These are phyloP conservation scores for Cladorrhinum sp. DNA, from an alignment of 2,329 filamentous ascomycete species.

Conservation along the genomic window DNA sequence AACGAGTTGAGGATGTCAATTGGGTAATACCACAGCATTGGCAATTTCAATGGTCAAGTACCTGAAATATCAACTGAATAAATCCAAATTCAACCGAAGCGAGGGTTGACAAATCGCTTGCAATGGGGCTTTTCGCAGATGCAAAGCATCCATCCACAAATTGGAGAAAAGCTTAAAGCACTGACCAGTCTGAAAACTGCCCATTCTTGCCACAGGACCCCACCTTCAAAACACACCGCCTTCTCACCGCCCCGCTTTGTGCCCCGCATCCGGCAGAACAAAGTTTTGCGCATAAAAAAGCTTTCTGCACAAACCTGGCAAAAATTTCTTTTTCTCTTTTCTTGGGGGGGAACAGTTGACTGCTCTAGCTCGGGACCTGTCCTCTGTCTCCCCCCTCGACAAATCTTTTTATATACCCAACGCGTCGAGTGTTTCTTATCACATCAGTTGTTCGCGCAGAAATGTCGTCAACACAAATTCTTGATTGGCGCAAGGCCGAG, in stretches of 20 bases:
- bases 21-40: background rate
- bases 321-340: constrained; percentile 25
- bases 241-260: constrained; percentile 23
- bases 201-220: background rate
- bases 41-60: too few relatives aligned
- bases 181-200: background rate
- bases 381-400: constrained; percentile 26
- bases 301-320: constrained; percentile 18
- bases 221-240: background rate
- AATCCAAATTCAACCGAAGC: too few relatives aligned
- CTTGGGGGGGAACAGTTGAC: constrained; percentile 30
- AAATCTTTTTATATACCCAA: constrained; percentile 9
- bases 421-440: constrained; percentile 12
- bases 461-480: constrained; percentile 70
- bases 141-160: too few relatives aligned
- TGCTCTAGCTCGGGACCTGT: constrained; percentile 18
- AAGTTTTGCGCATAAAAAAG: constrained; percentile 24
- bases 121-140: too few relatives aligned
- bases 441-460: constrained; percentile 30
- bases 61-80: too few relatives aligned
- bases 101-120: too few relatives aligned
- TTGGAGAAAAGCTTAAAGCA: background rate
- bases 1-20: background rate
- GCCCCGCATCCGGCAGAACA: constrained; percentile 22
- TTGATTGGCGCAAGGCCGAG: constrained; percentile 69